These are phyloP conservation scores for Nakazawaea peltata DNA, from an alignment of 805 yeast genomes.

Conservation along the genomic window DNA sequence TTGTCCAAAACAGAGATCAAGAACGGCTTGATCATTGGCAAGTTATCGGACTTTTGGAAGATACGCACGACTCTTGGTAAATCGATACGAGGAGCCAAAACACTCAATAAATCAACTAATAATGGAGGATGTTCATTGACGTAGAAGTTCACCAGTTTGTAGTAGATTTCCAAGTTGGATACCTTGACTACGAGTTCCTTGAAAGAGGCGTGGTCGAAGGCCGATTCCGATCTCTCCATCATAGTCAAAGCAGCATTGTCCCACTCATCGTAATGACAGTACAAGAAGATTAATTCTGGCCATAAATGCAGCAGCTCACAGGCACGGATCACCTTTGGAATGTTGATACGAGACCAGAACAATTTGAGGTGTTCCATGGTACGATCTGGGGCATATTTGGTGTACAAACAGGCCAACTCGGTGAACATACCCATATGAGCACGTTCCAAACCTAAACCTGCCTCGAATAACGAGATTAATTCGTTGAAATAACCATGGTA, in stretches of 20 bases:
- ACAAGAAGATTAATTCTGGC: conserved; percentile 92
- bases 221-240: conserved; percentile 90
- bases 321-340: conserved; percentile 93
- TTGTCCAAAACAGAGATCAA: conserved; percentile 84
- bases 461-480: conserved; percentile 86
- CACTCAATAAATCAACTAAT: conserved; percentile 78
- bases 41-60: conserved; percentile 90
- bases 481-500: conserved; percentile 86
- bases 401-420: conserved; percentile 83
- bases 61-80: conserved; percentile 91
- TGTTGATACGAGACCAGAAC: conserved; percentile 97
- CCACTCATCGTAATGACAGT: conserved; percentile 99
- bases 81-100: conserved; percentile 82
- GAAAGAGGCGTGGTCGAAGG: conserved; percentile 90
- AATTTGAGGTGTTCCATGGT: conserved; percentile 94
- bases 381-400: conserved; percentile 83
- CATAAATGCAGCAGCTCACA: conserved; percentile 91
- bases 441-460: conserved; percentile 92
- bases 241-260: conserved; percentile 95
- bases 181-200: conserved; percentile 94
- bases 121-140: conserved; percentile 87
- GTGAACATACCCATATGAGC: conserved; percentile 99
- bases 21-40: conserved; percentile 94
- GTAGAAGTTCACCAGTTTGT: conserved; percentile 94
- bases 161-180: conserved; percentile 91